A percentile compares a stretch with the other conserved stretches of the same genome.
Conservation (phyloP, 78 protist species). For the Blattamonas nauphoetae region DNA sequence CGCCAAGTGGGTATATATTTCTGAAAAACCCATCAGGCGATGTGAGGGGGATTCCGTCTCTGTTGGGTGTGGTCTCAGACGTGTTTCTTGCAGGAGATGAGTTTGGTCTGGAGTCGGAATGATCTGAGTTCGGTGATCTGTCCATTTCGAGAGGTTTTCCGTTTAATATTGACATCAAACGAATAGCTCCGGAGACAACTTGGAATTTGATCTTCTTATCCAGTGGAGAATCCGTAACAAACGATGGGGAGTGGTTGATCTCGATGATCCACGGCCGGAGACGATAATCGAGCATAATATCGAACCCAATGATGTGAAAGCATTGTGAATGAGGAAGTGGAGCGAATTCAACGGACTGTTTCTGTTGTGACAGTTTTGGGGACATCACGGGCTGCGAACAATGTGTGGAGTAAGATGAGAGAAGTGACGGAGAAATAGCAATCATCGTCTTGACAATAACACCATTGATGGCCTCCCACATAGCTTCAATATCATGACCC, state of each 20-base stretch:
- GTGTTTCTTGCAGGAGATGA: too few species aligned
- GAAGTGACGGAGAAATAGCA: neutral
- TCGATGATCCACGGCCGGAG: constrained; percentile 14
- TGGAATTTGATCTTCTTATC: neutral
- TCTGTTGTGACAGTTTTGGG: too few species aligned
- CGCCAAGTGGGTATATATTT: neutral
- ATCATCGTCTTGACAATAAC: constrained; percentile 3
- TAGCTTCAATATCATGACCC: neutral
- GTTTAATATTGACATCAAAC: too few species aligned
- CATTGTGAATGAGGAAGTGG: neutral
- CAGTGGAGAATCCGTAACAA: neutral
- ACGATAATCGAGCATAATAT: neutral
- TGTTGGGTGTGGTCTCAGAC: too few species aligned
- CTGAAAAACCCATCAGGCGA: neutral
- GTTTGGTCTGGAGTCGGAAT: too few species aligned
- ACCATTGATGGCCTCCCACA: neutral
- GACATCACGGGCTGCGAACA: neutral
- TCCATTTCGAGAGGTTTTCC: too few species aligned
- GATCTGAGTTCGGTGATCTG: too few species aligned
- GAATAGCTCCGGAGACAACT: neutral
- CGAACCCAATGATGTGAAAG: constrained; percentile 5
- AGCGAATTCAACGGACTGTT: neutral
- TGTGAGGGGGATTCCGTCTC: too few species aligned
- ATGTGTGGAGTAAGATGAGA: neutral
- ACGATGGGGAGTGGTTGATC: constrained; percentile 11